Evolutionary conservation across 306 rosid genomes (phyloP).

Genomic region (Vigna hirtella): DNA sequence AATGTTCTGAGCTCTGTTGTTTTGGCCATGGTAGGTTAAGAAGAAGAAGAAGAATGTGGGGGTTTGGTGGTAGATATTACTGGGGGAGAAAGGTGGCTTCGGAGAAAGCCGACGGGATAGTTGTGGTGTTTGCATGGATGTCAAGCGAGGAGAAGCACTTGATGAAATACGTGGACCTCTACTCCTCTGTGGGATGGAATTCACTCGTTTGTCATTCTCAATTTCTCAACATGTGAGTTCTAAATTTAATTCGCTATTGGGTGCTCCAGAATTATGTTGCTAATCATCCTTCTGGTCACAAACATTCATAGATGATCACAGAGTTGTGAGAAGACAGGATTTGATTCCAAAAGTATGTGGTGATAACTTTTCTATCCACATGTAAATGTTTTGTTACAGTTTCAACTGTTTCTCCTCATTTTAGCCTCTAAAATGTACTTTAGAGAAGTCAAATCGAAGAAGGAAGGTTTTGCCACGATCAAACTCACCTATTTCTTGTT

Average conservation of each 20-base stretch:
- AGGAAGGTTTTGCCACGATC: neutral
- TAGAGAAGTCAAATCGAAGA: neutral
- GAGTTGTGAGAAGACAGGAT: neutral
- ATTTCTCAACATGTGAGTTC: constrained; percentile 84
- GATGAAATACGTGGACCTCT: constrained; percentile 74
- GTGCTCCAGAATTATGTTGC: neutral
- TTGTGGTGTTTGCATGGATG: constrained; percentile 91
- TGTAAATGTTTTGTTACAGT: neutral
- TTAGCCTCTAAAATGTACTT: neutral
- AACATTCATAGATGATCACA: neutral
- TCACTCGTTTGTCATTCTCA: constrained; percentile 84
- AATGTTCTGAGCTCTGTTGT: neutral
- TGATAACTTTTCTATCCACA: neutral
- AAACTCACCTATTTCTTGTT: neutral
- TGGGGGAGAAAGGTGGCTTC: constrained; percentile 76
- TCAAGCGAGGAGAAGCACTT: constrained; percentile 81
- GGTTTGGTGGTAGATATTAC: constrained; percentile 82
- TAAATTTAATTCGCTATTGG: constrained; percentile 30
- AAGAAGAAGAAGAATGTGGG: constrained; percentile 71
- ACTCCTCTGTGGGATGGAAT: constrained; percentile 82
- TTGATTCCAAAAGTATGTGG: neutral
- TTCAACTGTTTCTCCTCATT: neutral
- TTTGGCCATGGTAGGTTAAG: constrained; percentile 16
- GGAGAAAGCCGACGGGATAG: constrained; percentile 72
- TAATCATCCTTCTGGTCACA: neutral